Conservation (phyloP, 2,329 filamentous ascomycete genomes). For the Sporothrix pseudoabietina region DNA sequence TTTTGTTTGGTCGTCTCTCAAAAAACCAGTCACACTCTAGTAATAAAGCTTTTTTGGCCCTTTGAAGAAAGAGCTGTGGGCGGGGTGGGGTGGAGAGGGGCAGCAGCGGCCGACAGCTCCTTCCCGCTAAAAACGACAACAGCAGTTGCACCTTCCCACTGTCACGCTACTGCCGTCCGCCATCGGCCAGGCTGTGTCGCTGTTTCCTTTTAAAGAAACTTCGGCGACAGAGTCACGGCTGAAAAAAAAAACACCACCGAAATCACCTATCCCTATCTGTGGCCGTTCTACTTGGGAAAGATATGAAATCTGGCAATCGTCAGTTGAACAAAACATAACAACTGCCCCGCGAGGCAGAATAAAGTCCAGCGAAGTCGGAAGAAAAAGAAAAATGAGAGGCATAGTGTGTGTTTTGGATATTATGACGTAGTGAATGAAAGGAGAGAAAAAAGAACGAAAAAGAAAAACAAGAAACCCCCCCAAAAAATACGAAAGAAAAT, state of each 20-base stretch:
- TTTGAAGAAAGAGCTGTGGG: slow-evolving; percentile 16
- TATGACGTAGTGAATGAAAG: background rate
- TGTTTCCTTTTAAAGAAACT: background rate
- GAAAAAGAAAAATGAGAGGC: background rate
- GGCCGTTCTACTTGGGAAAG: background rate
- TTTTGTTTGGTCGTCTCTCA: background rate
- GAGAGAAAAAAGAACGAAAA: slow-evolving; percentile 12
- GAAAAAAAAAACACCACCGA: background rate
- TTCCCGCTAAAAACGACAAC: background rate
- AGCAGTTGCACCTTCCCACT: background rate
- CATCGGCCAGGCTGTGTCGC: background rate
- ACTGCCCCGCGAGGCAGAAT: background rate
- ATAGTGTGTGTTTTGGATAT: too few relatives aligned
- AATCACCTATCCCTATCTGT: background rate
- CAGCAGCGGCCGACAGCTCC: background rate
- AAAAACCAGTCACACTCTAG: slow-evolving; percentile 19
- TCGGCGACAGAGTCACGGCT: slow-evolving; percentile 2
- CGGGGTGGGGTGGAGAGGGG: slow-evolving; percentile 20
- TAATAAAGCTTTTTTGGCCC: slow-evolving; percentile 13
- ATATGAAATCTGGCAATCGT: background rate
- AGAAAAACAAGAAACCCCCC: background rate
- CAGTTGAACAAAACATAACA: background rate
- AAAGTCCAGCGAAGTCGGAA: background rate
- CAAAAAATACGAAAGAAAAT: background rate
- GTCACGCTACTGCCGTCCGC: slow-evolving; percentile 8